Base-by-base conservation (phyloP, 495 filamentous ascomycete genomes). In the Astrothelium subdiscretum region DNA sequence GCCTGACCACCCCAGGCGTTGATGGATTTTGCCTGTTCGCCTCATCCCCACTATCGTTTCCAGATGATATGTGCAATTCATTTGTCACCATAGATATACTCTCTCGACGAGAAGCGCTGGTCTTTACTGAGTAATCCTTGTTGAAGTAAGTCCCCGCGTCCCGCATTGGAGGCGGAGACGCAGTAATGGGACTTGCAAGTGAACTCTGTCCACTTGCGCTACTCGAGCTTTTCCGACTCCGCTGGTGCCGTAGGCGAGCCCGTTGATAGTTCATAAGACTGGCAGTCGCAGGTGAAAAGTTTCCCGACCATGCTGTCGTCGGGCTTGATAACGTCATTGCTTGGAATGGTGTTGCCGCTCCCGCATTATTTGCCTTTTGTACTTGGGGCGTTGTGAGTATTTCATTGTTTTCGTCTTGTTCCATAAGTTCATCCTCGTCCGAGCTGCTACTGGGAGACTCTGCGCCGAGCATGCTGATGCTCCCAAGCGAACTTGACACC, bases 11-110 rank as follows among this genome's bases (percentile, higher is more conserved):
- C 54, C 81, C 82, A n/a, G 74, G 73, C 68, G 79, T 80, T 6
- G 75, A 71, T 6, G 70, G 72, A 31, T 68, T 67, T 3, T 72
- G 69, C 15, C 72, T 73, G 54, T 76, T 80, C 42, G 80, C 78
- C 40, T 85, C 87, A 63, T 95, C 92, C 57, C 94, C 92, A 69
- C 87, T 92, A 62, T 80, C 76, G 60, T 78, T 77, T 38, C 90
- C 81, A 61, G 91, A 89, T 2, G 90, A 95, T 51, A 95, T 83
- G 67, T 91, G 88, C 40, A 96, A 73, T 66, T 95, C 90, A 62
- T 89, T 87, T 13, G 92, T 91, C 13, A 89, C 90, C 74, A 91
- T 79, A 66, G 88, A 92, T 54, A 97, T 80, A 69, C 89, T 94
- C 74, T 95, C 89, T 51, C 92, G 78, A 42, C 91, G 80, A 54